Base-by-base conservation (phyloP, 768 basidiomycete species). In the Leccinum olivaceopallidum region DNA sequence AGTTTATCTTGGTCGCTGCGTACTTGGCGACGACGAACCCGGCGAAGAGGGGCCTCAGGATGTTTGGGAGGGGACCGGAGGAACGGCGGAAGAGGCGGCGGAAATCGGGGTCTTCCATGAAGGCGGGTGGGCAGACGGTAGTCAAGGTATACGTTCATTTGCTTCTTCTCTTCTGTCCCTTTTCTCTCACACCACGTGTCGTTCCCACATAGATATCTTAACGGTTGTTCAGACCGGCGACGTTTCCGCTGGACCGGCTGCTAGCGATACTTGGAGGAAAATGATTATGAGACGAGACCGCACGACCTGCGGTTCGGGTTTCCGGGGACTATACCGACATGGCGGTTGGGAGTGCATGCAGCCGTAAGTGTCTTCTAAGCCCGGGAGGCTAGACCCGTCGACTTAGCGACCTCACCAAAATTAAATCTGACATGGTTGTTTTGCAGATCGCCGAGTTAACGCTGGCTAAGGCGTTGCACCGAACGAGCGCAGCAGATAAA, bases 1-100 rank as follows among this genome's bases (percentile, higher is more conserved):
- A 89, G 67, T 94, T 85, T 66, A 79, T 94, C 24, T 75, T 95
- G 5, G 72, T 94, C 4, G 89, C 91, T 0, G 83, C 87, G 1
- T 96, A 87, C 68, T 74, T 94, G 44, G 92, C 93, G 6, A 92
- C 92, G 47, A 89, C 88, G 47, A 97, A 96, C 67, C 94, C 94
- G 2, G 73, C 86, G 0, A 88, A 86, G 67, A 87, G 85, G 9
- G 94, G 95, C 73, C 37, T 92, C 63, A 79, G 90, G 39, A 87
- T 96, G 83, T 34, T 34, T 13, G 32, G 32, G 32, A 34, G 32
- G 32, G 32, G 32, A 34, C 5, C 5, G 28, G 87, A 88, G 56
- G 90, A 90, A 70, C 84, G 83, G 60, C 83, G 81, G 67, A 78
- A 80, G 63, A 82, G 81, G 72, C 80, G 84, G 63, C 74, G 77